phyloP scores from a whole-genome alignment of 1,139 yeast genomes.

The Blastobotrys serpentis region DNA sequence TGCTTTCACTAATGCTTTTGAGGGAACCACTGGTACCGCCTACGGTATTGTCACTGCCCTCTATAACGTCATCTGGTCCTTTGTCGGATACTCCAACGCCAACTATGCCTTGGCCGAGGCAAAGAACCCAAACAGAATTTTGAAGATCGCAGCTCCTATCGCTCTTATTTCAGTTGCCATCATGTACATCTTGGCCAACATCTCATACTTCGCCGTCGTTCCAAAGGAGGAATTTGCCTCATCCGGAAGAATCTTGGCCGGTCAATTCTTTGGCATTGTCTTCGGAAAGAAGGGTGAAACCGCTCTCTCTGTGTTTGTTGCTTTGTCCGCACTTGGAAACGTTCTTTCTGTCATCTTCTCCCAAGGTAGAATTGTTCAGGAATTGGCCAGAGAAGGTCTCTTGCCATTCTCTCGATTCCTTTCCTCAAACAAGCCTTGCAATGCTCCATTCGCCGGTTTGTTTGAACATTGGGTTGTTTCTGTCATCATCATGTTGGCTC shows the following conservation, averaged over 20 bases:
- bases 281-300: slow-evolving; percentile 67
- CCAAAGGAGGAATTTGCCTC: slow-evolving; percentile 58
- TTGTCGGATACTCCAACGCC: slow-evolving; percentile 53
- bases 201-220: slow-evolving; percentile 74
- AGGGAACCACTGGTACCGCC: slow-evolving; percentile 58
- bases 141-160: slow-evolving; percentile 69
- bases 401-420: slow-evolving; percentile 63
- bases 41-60: slow-evolving; percentile 76
- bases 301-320: slow-evolving; percentile 70
- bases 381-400: slow-evolving; percentile 68
- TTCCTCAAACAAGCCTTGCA: slow-evolving; percentile 55
- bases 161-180: slow-evolving; percentile 61
- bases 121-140: slow-evolving; percentile 64
- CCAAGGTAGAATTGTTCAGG: slow-evolving; percentile 75
- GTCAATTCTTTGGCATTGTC: slow-evolving; percentile 68
- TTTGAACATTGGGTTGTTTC: slow-evolving; percentile 56
- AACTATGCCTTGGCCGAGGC: slow-evolving; percentile 82
- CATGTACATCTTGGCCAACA: slow-evolving; percentile 65
- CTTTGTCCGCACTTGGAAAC: slow-evolving; percentile 73
- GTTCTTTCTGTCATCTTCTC: slow-evolving; percentile 76
- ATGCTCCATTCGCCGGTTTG: slow-evolving; percentile 54
- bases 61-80: slow-evolving; percentile 80
- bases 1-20: slow-evolving; percentile 62
- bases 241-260: slow-evolving; percentile 73
- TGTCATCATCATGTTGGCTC: slow-evolving; percentile 54